Evolutionary conservation across 352 stramenopile species (phyloP).

Genomic region (Phytophthora megakarya): DNA sequence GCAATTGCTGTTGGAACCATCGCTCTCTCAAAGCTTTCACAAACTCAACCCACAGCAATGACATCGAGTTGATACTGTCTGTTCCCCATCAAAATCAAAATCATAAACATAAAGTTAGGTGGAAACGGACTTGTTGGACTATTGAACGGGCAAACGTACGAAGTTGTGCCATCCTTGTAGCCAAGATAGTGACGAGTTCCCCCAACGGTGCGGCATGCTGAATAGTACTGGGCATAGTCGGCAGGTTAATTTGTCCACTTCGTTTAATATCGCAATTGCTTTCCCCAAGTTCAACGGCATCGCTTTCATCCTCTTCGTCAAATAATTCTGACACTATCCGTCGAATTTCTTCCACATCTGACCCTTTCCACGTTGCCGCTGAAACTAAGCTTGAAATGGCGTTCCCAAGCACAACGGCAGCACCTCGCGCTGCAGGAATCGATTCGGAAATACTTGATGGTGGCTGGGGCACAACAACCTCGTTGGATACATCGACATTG

Average conservation of each 20-base stretch:
- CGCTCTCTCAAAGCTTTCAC: slow-evolving; percentile 73
- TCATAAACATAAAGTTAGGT: slow-evolving; percentile 23
- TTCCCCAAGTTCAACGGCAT: slow-evolving; percentile 16
- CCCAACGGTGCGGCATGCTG: slow-evolving; percentile 63
- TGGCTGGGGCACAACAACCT: not conserved
- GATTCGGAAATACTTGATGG: slow-evolving; percentile 40
- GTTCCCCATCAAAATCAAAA: slow-evolving; percentile 3
- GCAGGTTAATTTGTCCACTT: not conserved
- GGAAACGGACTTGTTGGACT: not conserved
- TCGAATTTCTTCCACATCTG: slow-evolving; percentile 70
- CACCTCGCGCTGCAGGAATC: slow-evolving; percentile 77
- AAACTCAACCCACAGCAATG: slow-evolving; percentile 84
- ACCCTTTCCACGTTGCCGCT: slow-evolving; percentile 74
- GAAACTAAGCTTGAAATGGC: slow-evolving; percentile 77
- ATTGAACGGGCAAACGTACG: slow-evolving; percentile 39
- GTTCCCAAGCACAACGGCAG: slow-evolving; percentile 68
- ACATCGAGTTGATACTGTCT: slow-evolving; percentile 81
- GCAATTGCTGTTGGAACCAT: slow-evolving; percentile 67
- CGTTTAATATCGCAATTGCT: slow-evolving; percentile 1
- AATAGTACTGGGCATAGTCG: slow-evolving; percentile 29
- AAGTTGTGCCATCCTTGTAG: slow-evolving; percentile 68
- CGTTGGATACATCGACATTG: not conserved
- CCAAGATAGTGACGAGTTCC: slow-evolving; percentile 71
- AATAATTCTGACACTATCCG: slow-evolving; percentile 61
- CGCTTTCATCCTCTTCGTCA: slow-evolving; percentile 35